Percentiles rank a stretch among this genome's conserved stretches.
These are phyloP conservation scores for Nigrospora sphaerica DNA, from an alignment of 2,329 filamentous ascomycete species.

Conservation along the genomic window DNA sequence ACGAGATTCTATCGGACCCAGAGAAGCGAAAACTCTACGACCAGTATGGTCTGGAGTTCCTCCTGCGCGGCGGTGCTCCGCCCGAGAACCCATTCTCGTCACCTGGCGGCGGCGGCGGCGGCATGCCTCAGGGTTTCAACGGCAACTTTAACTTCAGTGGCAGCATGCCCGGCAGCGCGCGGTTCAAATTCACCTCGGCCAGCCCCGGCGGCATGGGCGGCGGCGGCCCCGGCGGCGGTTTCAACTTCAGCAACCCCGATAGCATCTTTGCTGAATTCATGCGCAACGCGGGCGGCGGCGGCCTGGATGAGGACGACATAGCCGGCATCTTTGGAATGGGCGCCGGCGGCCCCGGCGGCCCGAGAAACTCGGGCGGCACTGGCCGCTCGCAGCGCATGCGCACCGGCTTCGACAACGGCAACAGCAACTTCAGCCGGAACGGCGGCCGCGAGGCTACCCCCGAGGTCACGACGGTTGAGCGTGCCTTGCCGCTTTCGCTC, in stretches of 20 bases:
- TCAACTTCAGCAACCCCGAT: conserved; percentile 76
- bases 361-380: conserved; percentile 8
- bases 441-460: conserved; percentile 53
- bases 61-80: conserved; percentile 71
- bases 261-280: conserved; percentile 83
- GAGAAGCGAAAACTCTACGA: conserved; percentile 97
- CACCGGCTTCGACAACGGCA: conserved; percentile 17
- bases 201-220: conserved; percentile 41
- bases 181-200: conserved; percentile 60
- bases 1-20: conserved; percentile 94
- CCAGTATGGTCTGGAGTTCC: conserved; percentile 87
- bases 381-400: conserved; percentile 29
- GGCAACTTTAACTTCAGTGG: conserved; percentile 44
- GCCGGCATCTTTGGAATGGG: conserved; percentile 33
- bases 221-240: conserved; percentile 56
- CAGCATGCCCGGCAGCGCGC: conserved; percentile 37
- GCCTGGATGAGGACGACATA: background rate
- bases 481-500: conserved; percentile 69
- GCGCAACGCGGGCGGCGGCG: conserved; percentile 37
- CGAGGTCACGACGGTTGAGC: conserved; percentile 87
- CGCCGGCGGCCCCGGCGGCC: conserved; percentile 32
- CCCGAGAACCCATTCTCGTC: conserved; percentile 53
- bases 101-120: conserved; percentile 35
- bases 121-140: conserved; percentile 47
- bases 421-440: conserved; percentile 10